Evolutionary conservation across 2,329 filamentous ascomycete genomes (phyloP), one percentile per base, ranked within the genome.

Genomic region (Trichocomaceae sp.): DNA sequence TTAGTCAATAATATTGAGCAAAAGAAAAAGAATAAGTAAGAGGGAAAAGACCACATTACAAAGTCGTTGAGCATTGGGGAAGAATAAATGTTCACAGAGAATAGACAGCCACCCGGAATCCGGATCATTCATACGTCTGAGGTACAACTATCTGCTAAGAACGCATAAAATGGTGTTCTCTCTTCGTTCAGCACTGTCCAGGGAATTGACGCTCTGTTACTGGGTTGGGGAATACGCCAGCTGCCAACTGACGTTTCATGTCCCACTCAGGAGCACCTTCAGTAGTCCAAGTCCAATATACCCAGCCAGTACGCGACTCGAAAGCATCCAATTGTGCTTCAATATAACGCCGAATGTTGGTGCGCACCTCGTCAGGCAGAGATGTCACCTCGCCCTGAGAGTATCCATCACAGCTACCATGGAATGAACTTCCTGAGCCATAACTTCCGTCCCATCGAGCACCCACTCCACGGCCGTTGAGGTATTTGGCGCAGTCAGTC

Each of bases 391-490:
- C 70, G 17, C 72, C 72, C 23, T 76, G 69, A 61, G 74, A 72
- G 60, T 77, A 79, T 58, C 70, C 75, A 3, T 63, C 70, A 66
- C 84, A 87, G 56, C 72, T 74, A n/a, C 81, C 82, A 22, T 83
- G 72, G 51, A 71, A 75, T 0, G 65, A 61, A 48, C 72, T 78
- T 31, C 71, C 75, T 22, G 20, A 23, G 0, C 72, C 65, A 60
- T 75, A 80, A 2, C 76, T 77, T 13, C 82, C 83, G 45, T 77
- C 73, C 57, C 81, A 84, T 35, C 85, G 77, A 8, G 83, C 77
- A 12, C 83, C 83, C 44, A 80, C 69, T 2, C 78, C 79, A 55
- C 78, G 79, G 41, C 84, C 83, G 58, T 82, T 82, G 47, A 76
- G 64, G 55, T 73, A 77, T 48, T 73, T 75, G 8, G 79, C 76